A percentile compares a stretch with the other conserved stretches of the same genome.
phyloP scores from a whole-genome alignment of 2,329 filamentous ascomycete genomes.

The Paraconiothyrium brasiliense region DNA sequence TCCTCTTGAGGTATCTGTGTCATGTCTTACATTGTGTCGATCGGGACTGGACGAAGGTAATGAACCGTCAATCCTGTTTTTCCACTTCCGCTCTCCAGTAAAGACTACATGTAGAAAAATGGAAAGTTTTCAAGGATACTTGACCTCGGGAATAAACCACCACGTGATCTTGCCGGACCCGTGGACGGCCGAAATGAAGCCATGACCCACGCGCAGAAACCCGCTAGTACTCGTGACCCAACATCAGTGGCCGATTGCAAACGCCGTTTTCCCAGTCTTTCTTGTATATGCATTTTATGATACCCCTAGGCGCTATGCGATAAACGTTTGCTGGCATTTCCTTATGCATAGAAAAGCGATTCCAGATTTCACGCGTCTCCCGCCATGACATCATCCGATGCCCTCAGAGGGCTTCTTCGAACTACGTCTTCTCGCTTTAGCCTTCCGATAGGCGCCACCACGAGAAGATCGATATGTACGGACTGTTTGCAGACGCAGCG shows the following conservation, averaged over 20 bases:
- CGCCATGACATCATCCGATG: slow-evolving; percentile 48
- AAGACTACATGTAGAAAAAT: too few species aligned
- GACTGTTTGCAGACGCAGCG: slow-evolving; percentile 34
- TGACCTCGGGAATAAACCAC: not conserved
- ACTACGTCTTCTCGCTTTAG: slow-evolving; percentile 3
- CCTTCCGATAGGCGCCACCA: slow-evolving; percentile 7
- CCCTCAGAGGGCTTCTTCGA: slow-evolving; percentile 40
- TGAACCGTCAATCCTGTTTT: too few species aligned
- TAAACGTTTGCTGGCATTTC: slow-evolving; percentile 7
- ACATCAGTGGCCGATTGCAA: not conserved
- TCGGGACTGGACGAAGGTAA: too few species aligned
- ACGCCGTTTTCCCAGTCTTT: slow-evolving; percentile 1
- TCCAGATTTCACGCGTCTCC: slow-evolving; percentile 3
- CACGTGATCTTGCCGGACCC: slow-evolving; percentile 4
- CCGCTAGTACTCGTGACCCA: not conserved
- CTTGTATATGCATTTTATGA: slow-evolving; percentile 11
- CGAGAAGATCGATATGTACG: slow-evolving; percentile 38
- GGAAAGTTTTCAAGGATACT: too few species aligned
- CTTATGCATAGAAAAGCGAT: slow-evolving; percentile 13
- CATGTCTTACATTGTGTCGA: too few species aligned
- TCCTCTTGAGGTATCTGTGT: too few species aligned
- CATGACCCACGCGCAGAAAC: not conserved
- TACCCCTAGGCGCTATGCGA: slow-evolving; percentile 16
- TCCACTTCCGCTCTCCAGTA: too few species aligned
- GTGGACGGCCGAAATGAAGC: slow-evolving; percentile 1